Base-by-base conservation (phyloP, 257 asterid genomes). In the Hygrophila difformis region DNA sequence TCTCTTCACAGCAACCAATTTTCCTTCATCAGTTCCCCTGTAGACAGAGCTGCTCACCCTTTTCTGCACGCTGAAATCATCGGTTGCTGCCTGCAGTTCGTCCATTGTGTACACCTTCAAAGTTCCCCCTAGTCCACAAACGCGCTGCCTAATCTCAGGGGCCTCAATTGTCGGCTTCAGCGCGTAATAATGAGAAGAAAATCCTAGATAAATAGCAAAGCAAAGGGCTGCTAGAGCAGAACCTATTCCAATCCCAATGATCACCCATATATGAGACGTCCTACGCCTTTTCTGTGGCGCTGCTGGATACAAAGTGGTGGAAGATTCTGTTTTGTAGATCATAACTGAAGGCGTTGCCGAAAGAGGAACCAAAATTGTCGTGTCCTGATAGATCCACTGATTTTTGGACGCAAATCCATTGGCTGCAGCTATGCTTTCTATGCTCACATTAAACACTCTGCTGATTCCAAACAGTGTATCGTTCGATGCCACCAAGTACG, bases 281-380 rank as follows among this genome's bases (percentile, higher is more conserved):
- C 51, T 74, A 1, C 10, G 52, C 52, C 36, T 48, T 23, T 34
- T 3, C 13, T 41, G 43, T 21, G 61, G 55, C 36, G 18, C 56
- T 3, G 1, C 6, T 49, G 44, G 36, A 15, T 35, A n/a, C n/a
- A 42, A 24, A 34, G 41, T 44, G 47, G 50, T 40, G 2, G 1
- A 12, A 1, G 18, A 52, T 8, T 37, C 35, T 17, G 19, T 33
- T n/a, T n/a, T n/a, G n/a, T n/a, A n/a, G 49, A 45, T 44, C 57
- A 21, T 66, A 16, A 64, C 51, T 41, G 15, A 51, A 45, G 88
- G 88, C 11, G 57, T 61, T 44, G 23, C 22, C 26, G 39, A 48
- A 36, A 79, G 59, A 39, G 92, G 92, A 39, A 83, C 62, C 44
- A 83, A 55, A 31, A 83, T 18, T 34, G 94, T 79, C 17, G 94